A percentile compares a stretch with the other conserved stretches of the same genome.
Conservation (phyloP, 2,329 filamentous ascomycete genomes). For the Fusarium redolens region DNA sequence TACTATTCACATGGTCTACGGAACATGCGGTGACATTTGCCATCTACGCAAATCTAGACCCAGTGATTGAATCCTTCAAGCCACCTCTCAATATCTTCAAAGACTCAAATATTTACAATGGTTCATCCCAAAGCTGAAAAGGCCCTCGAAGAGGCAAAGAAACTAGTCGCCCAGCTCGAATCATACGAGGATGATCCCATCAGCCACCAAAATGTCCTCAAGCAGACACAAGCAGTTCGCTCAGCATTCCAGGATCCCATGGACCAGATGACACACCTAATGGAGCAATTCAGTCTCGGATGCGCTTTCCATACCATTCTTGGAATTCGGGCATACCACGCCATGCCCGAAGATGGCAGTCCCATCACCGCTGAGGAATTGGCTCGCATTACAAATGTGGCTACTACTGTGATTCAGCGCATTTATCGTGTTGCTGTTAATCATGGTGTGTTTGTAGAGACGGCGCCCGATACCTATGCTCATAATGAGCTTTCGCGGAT, state of each 20-base stretch:
- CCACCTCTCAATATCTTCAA: not conserved
- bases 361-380: slow-evolving; percentile 38
- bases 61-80: not conserved
- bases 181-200: slow-evolving; percentile 40
- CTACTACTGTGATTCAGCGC: slow-evolving; percentile 48
- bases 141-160: slow-evolving; percentile 44
- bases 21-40: not conserved
- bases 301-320: slow-evolving; percentile 46
- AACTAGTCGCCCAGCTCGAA: slow-evolving; percentile 43
- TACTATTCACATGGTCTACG: not conserved
- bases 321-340: slow-evolving; percentile 42
- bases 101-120: slow-evolving; percentile 1
- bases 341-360: slow-evolving; percentile 42
- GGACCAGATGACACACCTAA: slow-evolving; percentile 41
- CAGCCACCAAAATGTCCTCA: slow-evolving; percentile 39
- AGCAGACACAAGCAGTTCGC: slow-evolving; percentile 41
- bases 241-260: slow-evolving; percentile 43
- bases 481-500: slow-evolving; percentile 48
- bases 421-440: slow-evolving; percentile 47
- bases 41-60: not conserved
- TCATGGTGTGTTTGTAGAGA: slow-evolving; percentile 48
- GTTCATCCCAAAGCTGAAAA: slow-evolving; percentile 41
- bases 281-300: slow-evolving; percentile 39
- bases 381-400: slow-evolving; percentile 43
- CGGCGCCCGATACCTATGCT: slow-evolving; percentile 46